phyloP scores from a whole-genome alignment of 139 green algal genomes.

The Coelastrella sp. region DNA sequence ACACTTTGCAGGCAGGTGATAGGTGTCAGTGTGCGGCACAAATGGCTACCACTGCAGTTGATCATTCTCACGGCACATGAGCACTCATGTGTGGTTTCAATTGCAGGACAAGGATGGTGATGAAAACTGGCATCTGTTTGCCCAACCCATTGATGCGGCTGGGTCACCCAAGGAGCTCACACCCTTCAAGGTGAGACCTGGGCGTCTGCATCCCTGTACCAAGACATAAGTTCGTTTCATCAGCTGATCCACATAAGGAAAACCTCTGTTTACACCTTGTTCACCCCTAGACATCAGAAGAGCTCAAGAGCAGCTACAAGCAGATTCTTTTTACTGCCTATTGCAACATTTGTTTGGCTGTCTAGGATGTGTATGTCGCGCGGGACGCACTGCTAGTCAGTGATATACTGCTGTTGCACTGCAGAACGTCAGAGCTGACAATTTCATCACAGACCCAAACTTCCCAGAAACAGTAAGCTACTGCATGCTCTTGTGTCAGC shows the following conservation, averaged over 20 bases:
- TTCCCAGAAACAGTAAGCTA: neutral
- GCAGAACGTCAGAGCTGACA: conserved; percentile 13
- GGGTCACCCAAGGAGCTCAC: conserved; percentile 24
- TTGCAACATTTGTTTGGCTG: neutral
- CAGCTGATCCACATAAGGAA: neutral
- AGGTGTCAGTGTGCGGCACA: no score
- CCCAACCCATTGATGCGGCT: neutral
- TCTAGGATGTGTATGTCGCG: neutral
- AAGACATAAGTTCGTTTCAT: no score
- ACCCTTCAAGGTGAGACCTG: neutral
- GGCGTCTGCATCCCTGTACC: neutral
- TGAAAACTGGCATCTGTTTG: conserved; percentile 30
- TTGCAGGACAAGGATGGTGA: conserved; percentile 23
- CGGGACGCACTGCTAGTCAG: no score
- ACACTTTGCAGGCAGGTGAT: no score
- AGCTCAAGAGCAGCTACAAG: no score
- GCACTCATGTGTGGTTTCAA: no score
- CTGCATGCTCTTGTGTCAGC: no score
- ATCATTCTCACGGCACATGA: no score
- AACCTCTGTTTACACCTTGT: neutral
- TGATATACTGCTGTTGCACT: neutral
- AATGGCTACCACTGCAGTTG: no score
- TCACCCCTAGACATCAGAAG: no score
- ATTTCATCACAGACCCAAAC: conserved; percentile 19
- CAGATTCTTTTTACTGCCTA: no score